Evolutionary conservation across 2,329 filamentous ascomycete genomes (phyloP).

Genomic region (Phaeoacremonium minimum): DNA sequence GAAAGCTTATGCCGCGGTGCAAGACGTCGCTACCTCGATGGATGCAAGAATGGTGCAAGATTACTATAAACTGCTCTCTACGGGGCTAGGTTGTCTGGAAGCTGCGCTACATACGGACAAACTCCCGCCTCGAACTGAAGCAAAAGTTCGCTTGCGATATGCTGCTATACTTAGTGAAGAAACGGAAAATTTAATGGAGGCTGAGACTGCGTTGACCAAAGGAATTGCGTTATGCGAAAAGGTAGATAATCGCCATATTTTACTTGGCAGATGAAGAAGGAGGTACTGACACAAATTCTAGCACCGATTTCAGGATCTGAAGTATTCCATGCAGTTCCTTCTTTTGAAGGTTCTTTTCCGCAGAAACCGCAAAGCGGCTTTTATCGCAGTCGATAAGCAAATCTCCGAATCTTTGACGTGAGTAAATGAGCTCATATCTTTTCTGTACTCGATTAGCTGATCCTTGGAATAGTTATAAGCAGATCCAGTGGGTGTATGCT

Average conservation of each 20-base stretch:
- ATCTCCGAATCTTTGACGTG: slow-evolving; percentile 65
- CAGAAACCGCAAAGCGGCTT: slow-evolving; percentile 65
- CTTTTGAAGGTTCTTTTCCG: slow-evolving; percentile 67
- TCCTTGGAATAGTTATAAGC: slow-evolving; percentile 49
- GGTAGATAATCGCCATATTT: slow-evolving; percentile 28
- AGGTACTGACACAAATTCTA: slow-evolving; percentile 20
- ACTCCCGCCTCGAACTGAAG: slow-evolving; percentile 62
- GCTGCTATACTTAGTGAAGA: slow-evolving; percentile 69
- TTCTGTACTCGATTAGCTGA: slow-evolving; percentile 13
- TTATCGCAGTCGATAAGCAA: slow-evolving; percentile 66
- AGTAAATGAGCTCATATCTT: slow-evolving; percentile 18
- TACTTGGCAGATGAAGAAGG: slow-evolving; percentile 15
- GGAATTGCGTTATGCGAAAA: slow-evolving; percentile 67
- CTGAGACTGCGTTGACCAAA: slow-evolving; percentile 68
- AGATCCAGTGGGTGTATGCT: slow-evolving; percentile 70
- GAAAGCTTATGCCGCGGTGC: slow-evolving; percentile 56
- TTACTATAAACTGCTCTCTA: slow-evolving; percentile 69
- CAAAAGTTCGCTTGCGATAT: slow-evolving; percentile 65
- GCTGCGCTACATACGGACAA: slow-evolving; percentile 59
- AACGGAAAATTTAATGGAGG: slow-evolving; percentile 70
- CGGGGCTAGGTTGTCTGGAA: slow-evolving; percentile 69
- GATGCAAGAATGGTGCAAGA: slow-evolving; percentile 51
- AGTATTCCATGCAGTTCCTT: slow-evolving; percentile 74
- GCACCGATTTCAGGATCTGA: slow-evolving; percentile 60
- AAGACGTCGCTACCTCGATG: slow-evolving; percentile 42